A percentile compares a stretch with the other conserved stretches of the same genome.
phyloP scores from a whole-genome alignment of 2,329 filamentous ascomycete genomes.

The Trichoderma pleuroti region DNA sequence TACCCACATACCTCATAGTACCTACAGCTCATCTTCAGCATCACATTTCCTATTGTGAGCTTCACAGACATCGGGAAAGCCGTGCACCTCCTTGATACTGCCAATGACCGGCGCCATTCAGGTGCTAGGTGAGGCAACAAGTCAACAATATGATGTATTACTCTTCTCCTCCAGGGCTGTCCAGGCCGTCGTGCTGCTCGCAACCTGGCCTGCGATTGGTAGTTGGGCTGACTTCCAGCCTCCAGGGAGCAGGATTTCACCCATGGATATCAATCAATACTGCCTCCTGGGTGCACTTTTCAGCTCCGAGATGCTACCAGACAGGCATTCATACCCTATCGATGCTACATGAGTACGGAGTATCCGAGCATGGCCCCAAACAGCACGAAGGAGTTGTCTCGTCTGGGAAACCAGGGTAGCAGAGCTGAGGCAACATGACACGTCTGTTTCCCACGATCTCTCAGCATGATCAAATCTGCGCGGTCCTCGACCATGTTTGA shows the following conservation, averaged over 20 bases:
- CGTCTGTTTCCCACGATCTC: background rate
- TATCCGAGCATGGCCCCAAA: background rate
- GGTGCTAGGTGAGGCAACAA: background rate
- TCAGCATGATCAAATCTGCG: constrained; percentile 6
- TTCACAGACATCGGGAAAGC: background rate
- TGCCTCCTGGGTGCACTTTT: background rate
- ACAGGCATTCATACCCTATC: background rate
- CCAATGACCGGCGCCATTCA: background rate
- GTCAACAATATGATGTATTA: background rate
- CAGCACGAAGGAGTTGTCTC: constrained; percentile 6
- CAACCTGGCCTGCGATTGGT: background rate
- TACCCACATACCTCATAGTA: no score
- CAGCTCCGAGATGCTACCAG: background rate
- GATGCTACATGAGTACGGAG: background rate
- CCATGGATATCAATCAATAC: background rate
- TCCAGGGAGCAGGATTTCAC: background rate
- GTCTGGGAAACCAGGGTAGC: background rate
- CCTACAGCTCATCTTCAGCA: background rate
- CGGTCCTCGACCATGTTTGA: background rate
- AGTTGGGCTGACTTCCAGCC: background rate
- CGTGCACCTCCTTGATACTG: background rate
- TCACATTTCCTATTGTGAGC: background rate
- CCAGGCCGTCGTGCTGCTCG: background rate
- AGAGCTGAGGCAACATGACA: background rate
- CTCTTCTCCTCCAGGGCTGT: background rate